Evolutionary conservation across 2,329 filamentous ascomycete species (phyloP).

Genomic region (Neonectria coccinea): DNA sequence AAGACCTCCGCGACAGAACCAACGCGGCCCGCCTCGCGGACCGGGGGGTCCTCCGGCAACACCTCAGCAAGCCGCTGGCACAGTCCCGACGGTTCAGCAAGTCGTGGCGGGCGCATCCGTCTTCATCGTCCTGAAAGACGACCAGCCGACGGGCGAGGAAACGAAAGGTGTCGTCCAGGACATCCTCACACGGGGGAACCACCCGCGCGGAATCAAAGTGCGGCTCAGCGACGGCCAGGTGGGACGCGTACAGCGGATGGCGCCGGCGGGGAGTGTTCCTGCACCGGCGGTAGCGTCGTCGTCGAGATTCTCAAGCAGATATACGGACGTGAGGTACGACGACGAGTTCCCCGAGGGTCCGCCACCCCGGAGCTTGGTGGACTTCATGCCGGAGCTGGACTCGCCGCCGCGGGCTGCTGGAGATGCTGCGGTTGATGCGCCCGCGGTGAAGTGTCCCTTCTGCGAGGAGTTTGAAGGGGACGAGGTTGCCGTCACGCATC

Average conservation of each 20-base stretch:
- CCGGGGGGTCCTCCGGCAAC: conserved; percentile 43
- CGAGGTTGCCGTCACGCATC: conserved; percentile 74
- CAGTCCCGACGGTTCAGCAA: conserved; percentile 61
- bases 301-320: conserved; percentile 47
- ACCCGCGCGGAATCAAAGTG: conserved; percentile 84
- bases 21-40: conserved; percentile 32
- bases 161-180: conserved; percentile 75
- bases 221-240: conserved; percentile 77
- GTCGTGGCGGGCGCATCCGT: conserved; percentile 73
- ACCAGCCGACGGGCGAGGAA: conserved; percentile 79
- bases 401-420: conserved; percentile 26
- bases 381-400: conserved; percentile 58
- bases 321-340: conserved; percentile 52
- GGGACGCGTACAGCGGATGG: conserved; percentile 77
- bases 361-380: conserved; percentile 57
- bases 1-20: conserved; percentile 41
- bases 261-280: conserved; percentile 17
- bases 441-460: conserved; percentile 67
- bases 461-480: conserved; percentile 76
- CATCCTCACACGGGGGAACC: conserved; percentile 77
- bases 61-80: conserved; percentile 51
- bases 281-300: conserved; percentile 19
- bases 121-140: conserved; percentile 79
- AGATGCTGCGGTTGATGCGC: conserved; percentile 7
- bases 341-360: conserved; percentile 54